phyloP scores from a whole-genome alignment of 1,284 basidiomycete species.

The Sphaerobolus stellatus region DNA sequence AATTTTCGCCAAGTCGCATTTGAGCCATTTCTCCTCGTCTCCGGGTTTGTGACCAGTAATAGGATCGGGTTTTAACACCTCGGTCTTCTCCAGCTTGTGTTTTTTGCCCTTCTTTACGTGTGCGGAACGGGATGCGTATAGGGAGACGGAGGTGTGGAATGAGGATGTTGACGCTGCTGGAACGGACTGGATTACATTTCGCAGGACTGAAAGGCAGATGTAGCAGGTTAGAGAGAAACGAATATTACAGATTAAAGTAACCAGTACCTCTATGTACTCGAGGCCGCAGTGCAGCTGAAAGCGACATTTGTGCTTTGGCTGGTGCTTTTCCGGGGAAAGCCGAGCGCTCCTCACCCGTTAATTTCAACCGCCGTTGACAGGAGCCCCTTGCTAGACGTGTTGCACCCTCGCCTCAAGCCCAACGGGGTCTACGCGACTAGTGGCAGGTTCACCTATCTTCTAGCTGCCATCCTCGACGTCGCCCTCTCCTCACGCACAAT shows the following conservation, averaged over 20 bases:
- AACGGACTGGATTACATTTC: neutral
- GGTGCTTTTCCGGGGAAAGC: neutral
- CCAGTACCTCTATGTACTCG: constrained; percentile 2
- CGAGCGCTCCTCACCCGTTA: neutral
- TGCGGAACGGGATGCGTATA: constrained; percentile 37
- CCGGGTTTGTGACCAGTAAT: constrained; percentile 68
- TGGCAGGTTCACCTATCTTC: neutral
- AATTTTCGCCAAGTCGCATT: constrained; percentile 60
- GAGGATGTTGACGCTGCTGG: constrained; percentile 28
- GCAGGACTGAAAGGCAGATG: neutral
- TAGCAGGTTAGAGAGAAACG: neutral
- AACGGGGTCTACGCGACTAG: neutral
- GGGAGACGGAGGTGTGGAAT: constrained; percentile 57
- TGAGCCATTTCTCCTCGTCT: constrained; percentile 62
- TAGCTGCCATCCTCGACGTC: neutral
- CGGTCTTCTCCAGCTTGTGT: constrained; percentile 45
- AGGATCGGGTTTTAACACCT: constrained; percentile 57
- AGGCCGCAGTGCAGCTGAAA: constrained; percentile 1
- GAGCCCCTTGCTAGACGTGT: neutral
- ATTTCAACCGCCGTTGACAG: neutral
- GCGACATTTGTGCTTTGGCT: too few species aligned
- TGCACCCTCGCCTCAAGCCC: neutral
- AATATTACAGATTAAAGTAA: neutral
- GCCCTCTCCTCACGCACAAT: too few species aligned
- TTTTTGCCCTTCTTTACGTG: constrained; percentile 47